Percentiles rank a stretch among this genome's conserved stretches.
Conservation (phyloP, 1,284 basidiomycete species). For the Heterobasidion parviporum region DNA sequence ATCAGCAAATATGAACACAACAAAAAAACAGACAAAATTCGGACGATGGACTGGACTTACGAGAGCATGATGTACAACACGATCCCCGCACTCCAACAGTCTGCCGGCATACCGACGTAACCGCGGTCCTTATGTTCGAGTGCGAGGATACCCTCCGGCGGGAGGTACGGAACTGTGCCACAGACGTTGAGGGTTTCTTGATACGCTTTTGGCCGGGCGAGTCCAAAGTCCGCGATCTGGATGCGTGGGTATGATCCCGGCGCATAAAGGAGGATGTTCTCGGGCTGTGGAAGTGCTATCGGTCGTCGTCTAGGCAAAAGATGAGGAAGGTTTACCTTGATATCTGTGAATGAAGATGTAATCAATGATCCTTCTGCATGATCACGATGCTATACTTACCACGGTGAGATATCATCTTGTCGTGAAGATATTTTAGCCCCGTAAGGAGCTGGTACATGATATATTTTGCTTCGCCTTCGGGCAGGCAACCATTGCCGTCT, state of each 20-base stretch:
- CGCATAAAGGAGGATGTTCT: conserved; percentile 73
- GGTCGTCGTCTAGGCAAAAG: background rate
- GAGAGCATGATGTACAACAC: conserved; percentile 75
- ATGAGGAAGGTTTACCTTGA: conserved; percentile 45
- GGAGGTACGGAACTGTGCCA: conserved; percentile 79
- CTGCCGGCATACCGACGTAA: conserved; percentile 72
- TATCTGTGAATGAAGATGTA: conserved; percentile 34
- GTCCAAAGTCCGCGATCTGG: conserved; percentile 80
- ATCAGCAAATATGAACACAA: background rate
- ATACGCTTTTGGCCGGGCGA: conserved; percentile 71
- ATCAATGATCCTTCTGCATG: background rate
- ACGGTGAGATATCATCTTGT: conserved; percentile 70
- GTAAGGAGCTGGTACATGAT: conserved; percentile 74
- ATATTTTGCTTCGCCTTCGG: conserved; percentile 78
- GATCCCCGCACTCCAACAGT: conserved; percentile 80
- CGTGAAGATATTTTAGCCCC: conserved; percentile 70
- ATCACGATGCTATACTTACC: conserved; percentile 34
- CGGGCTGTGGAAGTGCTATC: conserved; percentile 42
- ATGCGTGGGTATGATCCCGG: conserved; percentile 77
- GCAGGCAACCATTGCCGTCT: conserved; percentile 31
- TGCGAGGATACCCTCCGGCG: conserved; percentile 74
- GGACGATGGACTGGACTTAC: conserved; percentile 30
- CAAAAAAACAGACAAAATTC: conserved; percentile 1
- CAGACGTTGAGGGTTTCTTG: conserved; percentile 75
- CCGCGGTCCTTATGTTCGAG: conserved; percentile 62